Conservation (phyloP, 2,329 filamentous ascomycete genomes). For the Colletotrichum musicola region DNA sequence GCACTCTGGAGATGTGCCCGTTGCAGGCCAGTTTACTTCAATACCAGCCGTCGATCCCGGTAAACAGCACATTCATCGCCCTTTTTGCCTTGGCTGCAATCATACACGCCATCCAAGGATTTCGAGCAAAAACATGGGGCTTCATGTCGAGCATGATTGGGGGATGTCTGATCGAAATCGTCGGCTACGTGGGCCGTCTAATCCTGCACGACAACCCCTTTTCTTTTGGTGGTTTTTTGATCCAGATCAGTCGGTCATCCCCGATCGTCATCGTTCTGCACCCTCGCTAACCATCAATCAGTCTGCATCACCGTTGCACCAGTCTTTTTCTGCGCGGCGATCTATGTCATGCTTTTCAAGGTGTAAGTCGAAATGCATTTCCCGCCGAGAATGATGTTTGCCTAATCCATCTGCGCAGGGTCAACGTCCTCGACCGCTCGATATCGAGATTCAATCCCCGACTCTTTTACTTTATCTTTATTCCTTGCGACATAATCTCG, state of each 20-base stretch:
- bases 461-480: constrained; percentile 53
- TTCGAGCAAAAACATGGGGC: constrained; percentile 56
- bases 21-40: constrained; percentile 54
- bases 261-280: too few relatives aligned
- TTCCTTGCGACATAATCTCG: constrained; percentile 64
- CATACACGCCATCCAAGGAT: constrained; percentile 55
- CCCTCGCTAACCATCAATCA: constrained; percentile 43
- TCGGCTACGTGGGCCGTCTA: constrained; percentile 73
- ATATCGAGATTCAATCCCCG: constrained; percentile 47
- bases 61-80: constrained; percentile 52
- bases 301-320: constrained; percentile 49
- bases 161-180: constrained; percentile 68
- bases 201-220: constrained; percentile 70
- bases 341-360: constrained; percentile 44
- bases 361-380: constrained; percentile 3
- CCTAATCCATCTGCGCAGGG: constrained; percentile 28
- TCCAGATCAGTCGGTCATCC: constrained; percentile 64
- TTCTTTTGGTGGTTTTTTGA: constrained; percentile 68
- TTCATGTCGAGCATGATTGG: constrained; percentile 63
- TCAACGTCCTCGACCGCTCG: constrained; percentile 43
- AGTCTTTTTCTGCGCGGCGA: constrained; percentile 46
- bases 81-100: constrained; percentile 58
- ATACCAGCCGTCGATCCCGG: constrained; percentile 55
- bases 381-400: constrained; percentile 37
- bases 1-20: constrained; percentile 60